Conservation (phyloP, 345 rosid genomes). For the Eucalyptus albens region DNA sequence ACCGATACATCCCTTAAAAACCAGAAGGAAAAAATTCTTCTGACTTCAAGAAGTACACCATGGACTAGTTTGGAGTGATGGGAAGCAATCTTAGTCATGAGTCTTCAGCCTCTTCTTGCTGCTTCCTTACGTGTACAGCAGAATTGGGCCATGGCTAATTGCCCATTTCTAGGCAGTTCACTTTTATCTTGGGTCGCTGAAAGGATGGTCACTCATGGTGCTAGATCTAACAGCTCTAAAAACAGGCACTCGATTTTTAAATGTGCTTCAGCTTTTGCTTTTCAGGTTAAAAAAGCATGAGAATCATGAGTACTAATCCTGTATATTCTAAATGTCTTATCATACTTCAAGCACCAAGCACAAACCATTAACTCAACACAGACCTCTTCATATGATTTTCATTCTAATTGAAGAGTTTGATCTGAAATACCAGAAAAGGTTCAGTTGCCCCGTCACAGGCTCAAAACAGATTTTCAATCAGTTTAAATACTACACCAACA, state of each 20-base stretch:
- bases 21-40: background rate
- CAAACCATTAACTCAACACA: background rate
- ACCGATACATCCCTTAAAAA: background rate
- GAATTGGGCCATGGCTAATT: background rate
- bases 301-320: background rate
- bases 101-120: background rate
- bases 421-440: background rate
- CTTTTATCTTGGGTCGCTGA: background rate
- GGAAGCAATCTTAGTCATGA: background rate
- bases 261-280: background rate
- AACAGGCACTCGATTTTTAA: background rate
- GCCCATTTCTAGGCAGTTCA: background rate
- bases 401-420: background rate
- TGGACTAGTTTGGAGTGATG: background rate
- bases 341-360: background rate
- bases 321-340: background rate
- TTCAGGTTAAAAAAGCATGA: background rate
- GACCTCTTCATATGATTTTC: background rate
- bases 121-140: background rate
- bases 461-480: background rate
- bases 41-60: background rate
- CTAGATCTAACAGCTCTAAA: background rate
- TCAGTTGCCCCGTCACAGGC: background rate
- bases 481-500: background rate
- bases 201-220: background rate